Conservation (phyloP, 1,284 basidiomycete genomes). For the Xerocomus amazonicus region DNA sequence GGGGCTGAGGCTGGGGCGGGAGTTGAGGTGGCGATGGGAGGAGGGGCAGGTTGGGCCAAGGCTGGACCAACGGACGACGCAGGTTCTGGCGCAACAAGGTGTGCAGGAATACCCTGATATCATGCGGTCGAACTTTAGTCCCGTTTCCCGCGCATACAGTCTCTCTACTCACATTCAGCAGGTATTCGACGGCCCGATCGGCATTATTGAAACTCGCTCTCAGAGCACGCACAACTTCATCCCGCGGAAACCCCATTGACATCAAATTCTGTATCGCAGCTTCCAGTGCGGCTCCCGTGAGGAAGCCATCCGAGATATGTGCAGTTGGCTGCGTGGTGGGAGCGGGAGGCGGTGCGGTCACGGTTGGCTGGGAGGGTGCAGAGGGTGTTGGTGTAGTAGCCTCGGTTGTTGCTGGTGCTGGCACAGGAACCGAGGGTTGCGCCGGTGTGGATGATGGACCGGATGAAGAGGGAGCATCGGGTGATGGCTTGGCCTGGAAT, state of each 20-base stretch:
- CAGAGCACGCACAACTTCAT: constrained; percentile 83
- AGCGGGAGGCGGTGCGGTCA: constrained; percentile 30
- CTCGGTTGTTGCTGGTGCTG: constrained; percentile 16
- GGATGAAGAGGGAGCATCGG: constrained; percentile 29
- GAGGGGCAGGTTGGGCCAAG: constrained; percentile 35
- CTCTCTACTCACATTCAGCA: constrained; percentile 76
- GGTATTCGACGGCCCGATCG: constrained; percentile 95
- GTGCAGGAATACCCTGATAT: constrained; percentile 76
- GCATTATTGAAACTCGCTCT: constrained; percentile 98
- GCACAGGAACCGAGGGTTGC: constrained; percentile 24
- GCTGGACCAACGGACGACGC: constrained; percentile 36
- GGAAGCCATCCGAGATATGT: constrained; percentile 49
- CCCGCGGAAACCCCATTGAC: constrained; percentile 93
- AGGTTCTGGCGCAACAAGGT: constrained; percentile 43
- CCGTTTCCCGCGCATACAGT: constrained; percentile 10
- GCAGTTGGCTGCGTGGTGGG: constrained; percentile 29
- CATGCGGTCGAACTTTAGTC: neutral
- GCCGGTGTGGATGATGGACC: constrained; percentile 32
- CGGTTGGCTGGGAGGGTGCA: constrained; percentile 7
- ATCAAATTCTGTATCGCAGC: constrained; percentile 77
- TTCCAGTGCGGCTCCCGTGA: constrained; percentile 77
- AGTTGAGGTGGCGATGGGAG: constrained; percentile 35
- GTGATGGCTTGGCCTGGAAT: constrained; percentile 55
- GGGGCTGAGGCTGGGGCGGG: constrained; percentile 34
- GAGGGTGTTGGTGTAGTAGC: constrained; percentile 5